phyloP scores from a whole-genome alignment of 495 filamentous ascomycete species.

The Chaetomium fimeti region DNA sequence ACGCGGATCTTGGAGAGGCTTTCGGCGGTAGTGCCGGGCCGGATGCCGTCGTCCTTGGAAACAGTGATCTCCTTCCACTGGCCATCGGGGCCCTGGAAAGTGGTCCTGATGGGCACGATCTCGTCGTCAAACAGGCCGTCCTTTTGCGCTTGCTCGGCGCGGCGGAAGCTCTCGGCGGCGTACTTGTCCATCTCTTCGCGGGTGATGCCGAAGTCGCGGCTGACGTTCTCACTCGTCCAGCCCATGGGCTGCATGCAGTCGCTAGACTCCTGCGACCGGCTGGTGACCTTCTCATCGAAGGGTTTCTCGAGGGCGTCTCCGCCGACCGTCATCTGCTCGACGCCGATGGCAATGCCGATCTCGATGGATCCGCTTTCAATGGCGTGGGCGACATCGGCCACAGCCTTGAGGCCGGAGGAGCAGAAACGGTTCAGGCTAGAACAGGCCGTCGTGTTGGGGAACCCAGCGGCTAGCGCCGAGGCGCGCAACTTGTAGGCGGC shows the following conservation, averaged over 20 bases:
- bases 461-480: constrained; percentile 84
- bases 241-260: constrained; percentile 97
- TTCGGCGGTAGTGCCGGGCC: constrained; percentile 86
- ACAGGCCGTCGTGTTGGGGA: constrained; percentile 82
- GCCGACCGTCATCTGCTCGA: constrained; percentile 78
- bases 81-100: constrained; percentile 79
- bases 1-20: constrained; percentile 78
- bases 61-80: constrained; percentile 73
- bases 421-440: constrained; percentile 93
- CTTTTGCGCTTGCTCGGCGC: constrained; percentile 89
- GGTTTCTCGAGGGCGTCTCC: constrained; percentile 65
- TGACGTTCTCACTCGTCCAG: constrained; percentile 97
- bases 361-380: constrained; percentile 81
- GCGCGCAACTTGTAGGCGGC: constrained; percentile 87
- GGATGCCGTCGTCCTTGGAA: constrained; percentile 81
- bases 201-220: constrained; percentile 78
- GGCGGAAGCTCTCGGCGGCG: constrained; percentile 79
- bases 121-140: constrained; percentile 92
- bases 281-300: constrained; percentile 75
- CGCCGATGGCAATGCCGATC: constrained; percentile 80
- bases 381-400: constrained; percentile 90
- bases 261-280: constrained; percentile 66
- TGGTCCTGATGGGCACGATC: constrained; percentile 81
- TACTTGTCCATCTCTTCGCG: constrained; percentile 79
- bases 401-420: constrained; percentile 90